phyloP scores from a whole-genome alignment of 495 filamentous ascomycete species.

The Polyplosphaeria fusca region DNA sequence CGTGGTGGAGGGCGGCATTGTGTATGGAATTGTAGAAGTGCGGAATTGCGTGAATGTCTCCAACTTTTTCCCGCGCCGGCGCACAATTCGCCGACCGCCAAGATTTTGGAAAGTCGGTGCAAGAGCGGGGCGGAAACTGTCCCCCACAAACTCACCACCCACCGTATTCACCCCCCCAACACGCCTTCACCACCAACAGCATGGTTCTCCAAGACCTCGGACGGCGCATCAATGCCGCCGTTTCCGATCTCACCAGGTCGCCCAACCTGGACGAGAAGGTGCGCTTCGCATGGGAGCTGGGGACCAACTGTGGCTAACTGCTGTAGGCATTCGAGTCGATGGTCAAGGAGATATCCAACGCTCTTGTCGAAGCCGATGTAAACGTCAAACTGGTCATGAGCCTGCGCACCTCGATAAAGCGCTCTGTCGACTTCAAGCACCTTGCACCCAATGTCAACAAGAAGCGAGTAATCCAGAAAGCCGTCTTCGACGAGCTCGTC shows the following conservation, averaged over 20 bases:
- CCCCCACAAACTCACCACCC: not conserved
- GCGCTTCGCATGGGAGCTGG: not conserved
- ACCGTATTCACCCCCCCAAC: constrained; percentile 4
- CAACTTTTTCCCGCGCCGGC: not conserved
- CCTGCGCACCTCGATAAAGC: constrained; percentile 89
- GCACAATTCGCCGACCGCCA: constrained; percentile 12
- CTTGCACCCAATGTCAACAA: constrained; percentile 87
- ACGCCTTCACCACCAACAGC: constrained; percentile 10
- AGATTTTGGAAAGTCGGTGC: too few relatives aligned
- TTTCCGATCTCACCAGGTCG: constrained; percentile 88
- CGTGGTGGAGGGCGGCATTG: constrained; percentile 32
- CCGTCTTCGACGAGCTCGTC: constrained; percentile 96
- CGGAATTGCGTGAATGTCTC: not conserved
- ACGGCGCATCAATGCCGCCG: constrained; percentile 94
- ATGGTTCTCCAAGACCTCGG: constrained; percentile 99
- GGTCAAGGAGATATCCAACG: constrained; percentile 94
- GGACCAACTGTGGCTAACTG: constrained; percentile 17
- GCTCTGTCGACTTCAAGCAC: constrained; percentile 88
- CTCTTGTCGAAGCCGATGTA: constrained; percentile 91
- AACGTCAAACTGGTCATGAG: constrained; percentile 91
- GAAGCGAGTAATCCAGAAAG: constrained; percentile 96
- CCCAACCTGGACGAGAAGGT: constrained; percentile 96
- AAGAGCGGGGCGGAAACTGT: too few relatives aligned
- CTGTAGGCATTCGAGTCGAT: constrained; percentile 89
- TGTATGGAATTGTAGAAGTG: not conserved